Evolutionary conservation across 768 basidiomycete species (phyloP).

Genomic region (Suillus hirtellus): DNA sequence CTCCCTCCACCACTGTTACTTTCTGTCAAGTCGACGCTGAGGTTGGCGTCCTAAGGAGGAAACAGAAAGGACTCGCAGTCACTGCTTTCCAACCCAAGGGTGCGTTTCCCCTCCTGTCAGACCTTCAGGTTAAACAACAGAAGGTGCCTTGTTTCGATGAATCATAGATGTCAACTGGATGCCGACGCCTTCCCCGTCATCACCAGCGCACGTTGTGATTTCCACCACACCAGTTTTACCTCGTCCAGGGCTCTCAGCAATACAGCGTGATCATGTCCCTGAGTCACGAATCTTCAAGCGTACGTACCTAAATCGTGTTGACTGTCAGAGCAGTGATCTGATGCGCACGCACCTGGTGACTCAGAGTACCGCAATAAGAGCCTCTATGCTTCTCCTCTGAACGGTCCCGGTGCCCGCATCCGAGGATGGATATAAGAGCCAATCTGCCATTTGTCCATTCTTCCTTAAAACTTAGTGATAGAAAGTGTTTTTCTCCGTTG

Average conservation of each 20-base stretch:
- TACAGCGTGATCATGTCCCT: background rate
- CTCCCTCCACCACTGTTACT: background rate
- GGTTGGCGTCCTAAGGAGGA: background rate
- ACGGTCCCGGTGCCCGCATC: background rate
- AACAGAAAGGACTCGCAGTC: background rate
- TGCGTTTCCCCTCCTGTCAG: background rate
- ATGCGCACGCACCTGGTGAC: background rate
- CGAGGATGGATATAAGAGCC: background rate
- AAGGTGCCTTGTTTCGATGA: background rate
- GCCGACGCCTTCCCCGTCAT: too few relatives aligned
- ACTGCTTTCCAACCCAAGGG: background rate
- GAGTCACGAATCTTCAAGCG: background rate
- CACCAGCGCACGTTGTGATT: background rate
- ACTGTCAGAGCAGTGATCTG: background rate
- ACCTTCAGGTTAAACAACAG: background rate
- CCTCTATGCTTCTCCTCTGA: constrained; percentile 3
- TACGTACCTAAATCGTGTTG: background rate
- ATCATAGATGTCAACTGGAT: background rate
- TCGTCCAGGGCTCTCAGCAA: background rate
- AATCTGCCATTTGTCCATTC: background rate
- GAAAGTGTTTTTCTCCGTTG: background rate
- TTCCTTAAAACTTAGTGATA: background rate
- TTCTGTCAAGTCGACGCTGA: background rate
- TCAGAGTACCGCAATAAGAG: constrained; percentile 3
- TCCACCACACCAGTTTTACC: background rate